phyloP scores from a whole-genome alignment of 2,329 filamentous ascomycete species.

The Colletotrichum sansevieriae region DNA sequence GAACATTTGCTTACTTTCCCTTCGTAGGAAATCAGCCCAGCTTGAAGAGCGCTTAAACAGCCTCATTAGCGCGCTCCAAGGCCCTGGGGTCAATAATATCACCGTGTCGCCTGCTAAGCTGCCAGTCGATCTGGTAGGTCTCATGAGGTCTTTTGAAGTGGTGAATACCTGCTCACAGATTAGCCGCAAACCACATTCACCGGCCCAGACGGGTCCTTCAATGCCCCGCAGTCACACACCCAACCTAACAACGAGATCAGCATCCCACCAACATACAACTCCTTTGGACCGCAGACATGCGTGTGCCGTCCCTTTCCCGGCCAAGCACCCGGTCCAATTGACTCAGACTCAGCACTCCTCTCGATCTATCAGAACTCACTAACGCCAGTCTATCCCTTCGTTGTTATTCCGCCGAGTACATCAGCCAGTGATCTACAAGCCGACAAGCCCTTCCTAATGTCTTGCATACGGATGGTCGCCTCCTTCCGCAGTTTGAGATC shows the following conservation, averaged over 20 bases:
- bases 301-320: conserved; percentile 59
- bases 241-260: conserved; percentile 44
- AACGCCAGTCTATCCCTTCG: conserved; percentile 61
- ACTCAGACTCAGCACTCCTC: conserved; percentile 61
- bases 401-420: conserved; percentile 55
- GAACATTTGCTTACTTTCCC: conserved; percentile 46
- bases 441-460: conserved; percentile 61
- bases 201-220: neutral
- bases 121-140: neutral
- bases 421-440: conserved; percentile 53
- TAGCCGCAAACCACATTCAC: neutral
- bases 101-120: neutral
- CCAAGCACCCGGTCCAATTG: conserved; percentile 55
- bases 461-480: conserved; percentile 63
- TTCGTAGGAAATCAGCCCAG: conserved; percentile 58
- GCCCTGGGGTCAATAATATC: conserved; percentile 53
- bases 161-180: neutral
- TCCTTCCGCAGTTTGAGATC: conserved; percentile 61
- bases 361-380: conserved; percentile 59
- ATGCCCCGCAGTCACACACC: conserved; percentile 23
- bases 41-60: conserved; percentile 64
- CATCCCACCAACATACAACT: conserved; percentile 60
- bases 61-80: conserved; percentile 61
- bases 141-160: accelerated
- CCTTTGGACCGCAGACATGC: conserved; percentile 59